These are phyloP conservation scores for Ensete glaucum DNA, from an alignment of 176 grass and related monocot genomes.

Conservation along the genomic window DNA sequence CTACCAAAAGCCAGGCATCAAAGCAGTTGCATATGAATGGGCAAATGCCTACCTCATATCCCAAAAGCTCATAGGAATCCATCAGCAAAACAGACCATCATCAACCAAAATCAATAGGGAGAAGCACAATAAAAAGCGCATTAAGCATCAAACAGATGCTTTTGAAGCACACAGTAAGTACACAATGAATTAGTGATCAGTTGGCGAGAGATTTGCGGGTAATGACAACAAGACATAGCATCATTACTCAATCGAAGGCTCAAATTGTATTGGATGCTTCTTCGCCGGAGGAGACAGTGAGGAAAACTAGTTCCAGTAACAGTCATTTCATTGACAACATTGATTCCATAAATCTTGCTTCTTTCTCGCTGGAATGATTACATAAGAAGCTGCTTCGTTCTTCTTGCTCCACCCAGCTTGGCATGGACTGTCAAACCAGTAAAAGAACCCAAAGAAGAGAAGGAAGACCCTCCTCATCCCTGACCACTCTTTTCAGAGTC, in stretches of 20 bases:
- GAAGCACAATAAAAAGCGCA: neutral
- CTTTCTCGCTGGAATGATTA: neutral
- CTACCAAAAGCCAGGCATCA: neutral
- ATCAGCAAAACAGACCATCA: neutral
- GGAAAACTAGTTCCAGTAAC: too few relatives aligned
- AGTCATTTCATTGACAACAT: too few relatives aligned
- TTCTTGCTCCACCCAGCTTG: neutral
- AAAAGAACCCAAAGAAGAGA: neutral
- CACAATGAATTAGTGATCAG: too few relatives aligned
- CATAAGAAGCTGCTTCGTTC: neutral
- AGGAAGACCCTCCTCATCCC: neutral
- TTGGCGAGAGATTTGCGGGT: too few relatives aligned
- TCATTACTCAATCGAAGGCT: too few relatives aligned
- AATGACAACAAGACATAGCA: too few relatives aligned
- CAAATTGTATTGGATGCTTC: too few relatives aligned
- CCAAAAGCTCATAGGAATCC: neutral
- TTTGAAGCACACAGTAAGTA: too few relatives aligned
- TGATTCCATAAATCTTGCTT: too few relatives aligned
- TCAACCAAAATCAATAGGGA: neutral
- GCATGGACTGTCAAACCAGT: neutral
- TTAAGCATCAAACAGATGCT: too few relatives aligned
- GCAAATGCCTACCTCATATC: neutral
- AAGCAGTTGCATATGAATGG: neutral
- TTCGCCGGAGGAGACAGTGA: too few relatives aligned
- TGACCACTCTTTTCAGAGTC: neutral